Base-by-base conservation (phyloP, 1,139 yeast genomes). In the Yamadazyma atmosphaerica region DNA sequence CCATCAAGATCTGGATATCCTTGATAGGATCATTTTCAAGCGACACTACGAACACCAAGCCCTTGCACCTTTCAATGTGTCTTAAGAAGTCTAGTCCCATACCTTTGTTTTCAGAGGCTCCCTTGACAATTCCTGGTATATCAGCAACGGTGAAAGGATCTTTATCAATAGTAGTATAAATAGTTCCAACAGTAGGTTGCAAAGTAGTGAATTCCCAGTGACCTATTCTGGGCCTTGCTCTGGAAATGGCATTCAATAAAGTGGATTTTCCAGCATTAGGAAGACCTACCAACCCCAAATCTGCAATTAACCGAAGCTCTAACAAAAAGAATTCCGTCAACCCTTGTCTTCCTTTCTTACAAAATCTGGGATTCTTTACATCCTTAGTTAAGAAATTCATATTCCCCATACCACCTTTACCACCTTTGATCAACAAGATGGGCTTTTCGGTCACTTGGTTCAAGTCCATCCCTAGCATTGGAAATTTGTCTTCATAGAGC, bases 191-290 rank as follows among this genome's bases (percentile, higher is more conserved):
- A 0, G 92, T 83, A 0, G 98, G 98, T 47, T 83, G 88, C 40
- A 92, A 65, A 1, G 98, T 92, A 0, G 98, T 92, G 56, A 92
- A 92, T 56, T 86, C 95, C 97, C 98, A 92, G 59, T 89, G 95
- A 0, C 98, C 98, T 10, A 92, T 88, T 42, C 89, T 69, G 1
- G 98, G 98, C 42, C 83, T 73, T 0, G 98, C 98, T 41, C 80
- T 77, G 0, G 96, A 87, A 15, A 92, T 88, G n/a, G 95, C 90
- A 39, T 95, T 68, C 35, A 92, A 63, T 23, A 92, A 68, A 0
- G 97, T 88, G 2, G 96, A 87, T 58, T 92, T 92, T 1, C 98
- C 98, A 4, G 98, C 97, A 60, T 92, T 92, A 1, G 98, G 98
- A 19, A 92, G 68, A 0, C 98, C 98, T 16, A 92, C 96, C 9